Conservation (phyloP, 192 early-diverging fungal genomes). For the Rhizophagus clarus region DNA sequence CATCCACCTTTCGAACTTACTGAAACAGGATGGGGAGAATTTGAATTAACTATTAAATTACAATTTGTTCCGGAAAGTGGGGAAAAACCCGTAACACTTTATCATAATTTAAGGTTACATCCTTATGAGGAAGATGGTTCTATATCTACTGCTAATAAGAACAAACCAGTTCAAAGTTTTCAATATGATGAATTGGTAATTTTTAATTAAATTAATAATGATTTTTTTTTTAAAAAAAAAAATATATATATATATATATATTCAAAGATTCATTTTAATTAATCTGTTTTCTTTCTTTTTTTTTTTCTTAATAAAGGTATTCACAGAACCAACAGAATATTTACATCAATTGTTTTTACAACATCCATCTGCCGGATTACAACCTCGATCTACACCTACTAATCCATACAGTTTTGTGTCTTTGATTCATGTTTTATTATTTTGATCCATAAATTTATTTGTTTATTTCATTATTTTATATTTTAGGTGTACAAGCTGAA, state of each 20-base stretch:
- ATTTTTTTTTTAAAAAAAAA: conserved; percentile 34
- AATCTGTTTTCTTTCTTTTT: no score
- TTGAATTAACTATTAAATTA: conserved; percentile 94
- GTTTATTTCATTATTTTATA: neutral
- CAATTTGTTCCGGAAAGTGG: conserved; percentile 76
- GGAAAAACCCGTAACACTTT: conserved; percentile 80
- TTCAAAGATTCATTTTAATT: no score
- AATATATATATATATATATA: conserved; percentile 12
- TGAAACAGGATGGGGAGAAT: conserved; percentile 99
- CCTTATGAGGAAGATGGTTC: conserved; percentile 74
- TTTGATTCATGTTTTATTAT: neutral
- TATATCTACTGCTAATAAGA: conserved; percentile 55
- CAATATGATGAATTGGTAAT: conserved; percentile 80
- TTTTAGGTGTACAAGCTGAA: conserved; percentile 58
- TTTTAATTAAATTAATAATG: conserved; percentile 38
- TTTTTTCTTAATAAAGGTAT: conserved; percentile 50
- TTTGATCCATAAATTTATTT: neutral
- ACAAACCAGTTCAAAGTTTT: conserved; percentile 72
- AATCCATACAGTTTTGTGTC: conserved; percentile 45
- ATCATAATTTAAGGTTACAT: conserved; percentile 91
- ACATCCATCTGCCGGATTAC: conserved; percentile 48
- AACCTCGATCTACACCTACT: conserved; percentile 45
- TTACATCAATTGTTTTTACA: conserved; percentile 64
- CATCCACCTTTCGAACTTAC: conserved; percentile 87
- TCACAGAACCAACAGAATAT: conserved; percentile 83